Evolutionary conservation across 129 eudicot genomes (phyloP), one percentile per base, ranked within the genome.

Genomic region (Arctium lappa): DNA sequence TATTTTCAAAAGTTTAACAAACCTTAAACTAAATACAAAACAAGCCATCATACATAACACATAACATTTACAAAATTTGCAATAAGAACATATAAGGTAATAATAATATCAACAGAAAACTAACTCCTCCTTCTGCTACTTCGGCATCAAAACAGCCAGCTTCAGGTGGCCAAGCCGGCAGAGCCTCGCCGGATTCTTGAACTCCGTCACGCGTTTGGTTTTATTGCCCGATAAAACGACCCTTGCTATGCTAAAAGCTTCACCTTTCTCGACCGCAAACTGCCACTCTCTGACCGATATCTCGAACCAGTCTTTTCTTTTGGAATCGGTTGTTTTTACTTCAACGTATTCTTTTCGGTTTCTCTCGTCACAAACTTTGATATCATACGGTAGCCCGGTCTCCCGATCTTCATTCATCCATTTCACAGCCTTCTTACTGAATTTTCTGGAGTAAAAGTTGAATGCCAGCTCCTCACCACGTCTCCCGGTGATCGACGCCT

Each of bases 231-330:
- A 86, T 73, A 95, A 87, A 77, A 83, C 87, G 33, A 95, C 95
- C 79, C 89, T 88, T 0, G 95, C 99, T 48, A 95, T 88, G 88
- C 95, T 93, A 87, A 32, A 95, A 37, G 85, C 77, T 39, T 93
- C 97, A 5, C 97, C 99, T 81, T 95, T 86, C 80, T 93, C 90
- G 72, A 79, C 83, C 32, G 97, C 99, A 86, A 95, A 95, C 83
- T 91, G 91, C 99, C 97, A 95, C 88, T 95, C 99, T 15, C 87
- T 89, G 18, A 85, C 85, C 3, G 99, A 81, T 86, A 95, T 90
- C 30, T 75, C 68, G 53, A 93, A 91, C 99, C 97, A 95, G 66
- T 91, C 94, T 88, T 91, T 95, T 53, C 74, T 81, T 33, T 76
- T 86, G 50, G 87, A 85, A 84, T 75, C 88, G 2, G 99, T 93